Base-by-base conservation (phyloP, 2,329 filamentous ascomycete genomes). In the Neurospora sp. region DNA sequence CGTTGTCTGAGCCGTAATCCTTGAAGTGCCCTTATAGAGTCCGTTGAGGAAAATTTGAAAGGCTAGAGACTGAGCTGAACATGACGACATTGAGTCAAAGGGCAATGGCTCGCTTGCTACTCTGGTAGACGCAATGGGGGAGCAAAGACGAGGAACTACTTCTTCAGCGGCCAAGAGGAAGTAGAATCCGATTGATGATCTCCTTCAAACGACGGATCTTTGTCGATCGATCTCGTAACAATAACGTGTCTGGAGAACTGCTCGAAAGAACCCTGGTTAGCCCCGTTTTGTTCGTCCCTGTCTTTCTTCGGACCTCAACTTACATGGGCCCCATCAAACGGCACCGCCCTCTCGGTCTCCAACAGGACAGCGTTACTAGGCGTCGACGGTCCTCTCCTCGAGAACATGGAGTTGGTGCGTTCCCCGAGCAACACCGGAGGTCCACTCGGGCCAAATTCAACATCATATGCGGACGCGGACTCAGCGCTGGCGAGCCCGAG, bases 401-500 rank as follows among this genome's bases (percentile, higher is more conserved):
- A 62, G 8, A 62, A 62, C 13, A 36, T 17, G 7, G 52, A 62
- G 52, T 36, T 62, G 3, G 23, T 33, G 28, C 52, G 28, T 33
- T 62, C 52, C 23, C 13, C n/a, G 1, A 62, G 13, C 23, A 62
- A 17, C 15, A 17, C 52, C 3, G 28, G 52, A 0, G 52, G 52
- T 36, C 52, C 52, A 9, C 7, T 28, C 28, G 23, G 28, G 13
- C 28, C 52, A 33, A 9, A 28, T 33, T 62, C 52, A 10, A 62
- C n/a, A 43, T n/a, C 43, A 38, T 68, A 67, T 8, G 38, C 15
- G 33, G 70, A 33, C 11, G 4, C 62, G 11, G 38, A n/a, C n/a
- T 42, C 33, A 33, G 23, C 52, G n/a, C 69, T 67, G 36, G 68
- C 36, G 38, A 74, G 38, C 4, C 75, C 75, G 15, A 83, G 71